These are phyloP conservation scores for Penicillium canescens DNA, from an alignment of 495 filamentous ascomycete species.

Conservation along the genomic window DNA sequence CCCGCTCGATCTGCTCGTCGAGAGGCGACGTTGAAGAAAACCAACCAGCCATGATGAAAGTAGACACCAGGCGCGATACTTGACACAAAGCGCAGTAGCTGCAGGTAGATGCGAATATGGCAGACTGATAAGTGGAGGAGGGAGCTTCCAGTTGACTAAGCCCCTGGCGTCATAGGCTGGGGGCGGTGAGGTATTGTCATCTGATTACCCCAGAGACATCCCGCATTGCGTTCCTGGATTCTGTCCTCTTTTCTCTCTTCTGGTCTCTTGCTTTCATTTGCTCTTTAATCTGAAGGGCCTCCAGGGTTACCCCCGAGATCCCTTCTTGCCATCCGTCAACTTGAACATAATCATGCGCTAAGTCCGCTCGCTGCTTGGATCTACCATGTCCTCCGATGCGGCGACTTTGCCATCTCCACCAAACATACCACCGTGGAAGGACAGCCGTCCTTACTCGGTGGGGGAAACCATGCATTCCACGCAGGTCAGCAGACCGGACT, in stretches of 20 bases:
- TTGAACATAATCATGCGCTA: slow-evolving; percentile 28
- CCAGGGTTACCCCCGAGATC: not conserved
- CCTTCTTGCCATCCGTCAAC: not conserved
- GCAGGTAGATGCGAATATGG: slow-evolving; percentile 6
- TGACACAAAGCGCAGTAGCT: not conserved
- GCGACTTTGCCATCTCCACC: slow-evolving; percentile 42
- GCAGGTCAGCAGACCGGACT: slow-evolving; percentile 24
- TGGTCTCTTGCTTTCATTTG: slow-evolving; percentile 9
- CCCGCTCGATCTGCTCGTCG: slow-evolving; percentile 94
- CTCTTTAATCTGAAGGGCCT: too few species aligned
- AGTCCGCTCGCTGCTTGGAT: slow-evolving; percentile 19
- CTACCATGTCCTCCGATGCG: slow-evolving; percentile 48
- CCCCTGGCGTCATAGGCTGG: slow-evolving; percentile 35
- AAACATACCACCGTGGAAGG: slow-evolving; percentile 38
- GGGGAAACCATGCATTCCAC: slow-evolving; percentile 34
- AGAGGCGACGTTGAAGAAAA: slow-evolving; percentile 85
- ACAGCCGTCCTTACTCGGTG: slow-evolving; percentile 29
- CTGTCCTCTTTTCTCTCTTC: slow-evolving; percentile 9
- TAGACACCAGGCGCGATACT: slow-evolving; percentile 7
- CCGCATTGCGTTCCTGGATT: slow-evolving; percentile 22
- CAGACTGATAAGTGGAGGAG: slow-evolving; percentile 4
- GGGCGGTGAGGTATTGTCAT: slow-evolving; percentile 33
- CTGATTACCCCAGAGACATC: slow-evolving; percentile 22
- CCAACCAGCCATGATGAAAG: slow-evolving; percentile 81
- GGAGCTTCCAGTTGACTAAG: slow-evolving; percentile 27